Percentiles rank a stretch among this genome's conserved stretches.
These are phyloP conservation scores for Clavispora phyllophila DNA, from an alignment of 805 yeast genomes.

Conservation along the genomic window DNA sequence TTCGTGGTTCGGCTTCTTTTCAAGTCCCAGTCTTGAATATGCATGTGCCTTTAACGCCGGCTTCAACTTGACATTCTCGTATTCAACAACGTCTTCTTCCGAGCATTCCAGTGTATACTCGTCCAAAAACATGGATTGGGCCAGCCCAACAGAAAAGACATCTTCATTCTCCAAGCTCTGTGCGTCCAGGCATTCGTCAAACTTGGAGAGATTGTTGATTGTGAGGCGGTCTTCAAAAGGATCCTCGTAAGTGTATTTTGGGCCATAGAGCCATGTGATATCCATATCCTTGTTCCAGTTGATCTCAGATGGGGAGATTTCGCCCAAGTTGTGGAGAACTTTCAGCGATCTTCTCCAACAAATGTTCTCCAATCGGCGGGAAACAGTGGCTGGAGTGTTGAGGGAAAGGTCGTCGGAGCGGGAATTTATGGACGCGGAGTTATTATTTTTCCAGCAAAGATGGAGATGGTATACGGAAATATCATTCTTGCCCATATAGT, in stretches of 20 bases:
- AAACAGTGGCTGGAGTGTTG: slow-evolving; percentile 18
- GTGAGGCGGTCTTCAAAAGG: slow-evolving; percentile 6
- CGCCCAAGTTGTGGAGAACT: slow-evolving; percentile 22
- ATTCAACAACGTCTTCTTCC: slow-evolving; percentile 11
- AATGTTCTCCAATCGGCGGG: slow-evolving; percentile 28
- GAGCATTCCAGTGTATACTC: slow-evolving; percentile 4
- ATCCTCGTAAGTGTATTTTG: slow-evolving; percentile 21
- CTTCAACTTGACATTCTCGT: slow-evolving; percentile 11
- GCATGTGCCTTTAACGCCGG: slow-evolving; percentile 13
- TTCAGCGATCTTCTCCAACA: slow-evolving; percentile 39
- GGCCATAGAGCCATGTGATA: slow-evolving; percentile 53
- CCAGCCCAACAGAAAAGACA: slow-evolving; percentile 7
- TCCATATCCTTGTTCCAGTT: slow-evolving; percentile 55
- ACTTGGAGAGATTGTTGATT: slow-evolving; percentile 3
- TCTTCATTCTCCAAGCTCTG: slow-evolving; percentile 63
- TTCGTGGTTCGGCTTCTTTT: slow-evolving; percentile 6
- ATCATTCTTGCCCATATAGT: slow-evolving; percentile 20
- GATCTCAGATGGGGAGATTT: slow-evolving; percentile 38
- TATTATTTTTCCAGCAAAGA: slow-evolving; percentile 24
- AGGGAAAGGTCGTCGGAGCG: slow-evolving; percentile 15
- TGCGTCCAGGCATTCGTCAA: slow-evolving; percentile 47
- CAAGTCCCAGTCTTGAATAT: background rate
- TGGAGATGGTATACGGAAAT: slow-evolving; percentile 16
- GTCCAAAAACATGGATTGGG: slow-evolving; percentile 8
- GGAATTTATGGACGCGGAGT: slow-evolving; percentile 13